Percentiles rank a stretch among this genome's conserved stretches.
Conservation (phyloP, 2,329 filamentous ascomycete species). For the Apiospora marii region DNA sequence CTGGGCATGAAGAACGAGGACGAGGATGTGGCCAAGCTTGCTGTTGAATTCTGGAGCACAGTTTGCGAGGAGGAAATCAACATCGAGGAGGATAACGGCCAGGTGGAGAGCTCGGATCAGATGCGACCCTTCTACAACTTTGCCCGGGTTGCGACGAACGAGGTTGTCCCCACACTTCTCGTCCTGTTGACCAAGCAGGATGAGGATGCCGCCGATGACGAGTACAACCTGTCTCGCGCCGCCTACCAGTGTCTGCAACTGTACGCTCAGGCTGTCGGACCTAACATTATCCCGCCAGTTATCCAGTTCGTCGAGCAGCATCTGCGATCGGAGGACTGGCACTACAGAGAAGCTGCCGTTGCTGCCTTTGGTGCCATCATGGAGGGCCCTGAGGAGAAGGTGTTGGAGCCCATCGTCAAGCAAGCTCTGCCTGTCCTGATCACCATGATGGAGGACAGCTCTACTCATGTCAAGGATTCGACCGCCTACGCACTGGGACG, state of each 20-base stretch:
- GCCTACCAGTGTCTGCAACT: slow-evolving; percentile 97
- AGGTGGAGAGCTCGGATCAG: slow-evolving; percentile 81
- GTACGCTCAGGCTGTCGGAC: slow-evolving; percentile 90
- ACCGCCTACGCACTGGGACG: slow-evolving; percentile 95
- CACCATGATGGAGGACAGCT: slow-evolving; percentile 87
- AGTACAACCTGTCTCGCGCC: slow-evolving; percentile 95
- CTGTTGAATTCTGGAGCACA: slow-evolving; percentile 99
- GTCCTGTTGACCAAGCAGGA: slow-evolving; percentile 94
- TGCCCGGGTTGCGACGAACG: slow-evolving; percentile 87
- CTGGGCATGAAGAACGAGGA: slow-evolving; percentile 98
- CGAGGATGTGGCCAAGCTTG: slow-evolving; percentile 96
- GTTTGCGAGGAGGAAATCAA: slow-evolving; percentile 98
- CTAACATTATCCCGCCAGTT: slow-evolving; percentile 84
- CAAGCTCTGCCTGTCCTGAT: slow-evolving; percentile 93
- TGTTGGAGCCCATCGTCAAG: slow-evolving; percentile 92
- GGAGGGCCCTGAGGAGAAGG: slow-evolving; percentile 94
- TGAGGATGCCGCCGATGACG: slow-evolving; percentile 94
- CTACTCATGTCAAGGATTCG: slow-evolving; percentile 92
- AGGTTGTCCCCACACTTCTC: slow-evolving; percentile 92
- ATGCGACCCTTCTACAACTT: slow-evolving; percentile 96
- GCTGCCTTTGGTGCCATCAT: slow-evolving; percentile 98
- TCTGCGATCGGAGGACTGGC: slow-evolving; percentile 92
- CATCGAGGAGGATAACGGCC: slow-evolving; percentile 95
- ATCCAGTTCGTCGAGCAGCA: slow-evolving; percentile 92
- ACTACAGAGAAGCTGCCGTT: slow-evolving; percentile 91